phyloP scores from a whole-genome alignment of 2,329 filamentous ascomycete species.

The Zarea fungicola region DNA sequence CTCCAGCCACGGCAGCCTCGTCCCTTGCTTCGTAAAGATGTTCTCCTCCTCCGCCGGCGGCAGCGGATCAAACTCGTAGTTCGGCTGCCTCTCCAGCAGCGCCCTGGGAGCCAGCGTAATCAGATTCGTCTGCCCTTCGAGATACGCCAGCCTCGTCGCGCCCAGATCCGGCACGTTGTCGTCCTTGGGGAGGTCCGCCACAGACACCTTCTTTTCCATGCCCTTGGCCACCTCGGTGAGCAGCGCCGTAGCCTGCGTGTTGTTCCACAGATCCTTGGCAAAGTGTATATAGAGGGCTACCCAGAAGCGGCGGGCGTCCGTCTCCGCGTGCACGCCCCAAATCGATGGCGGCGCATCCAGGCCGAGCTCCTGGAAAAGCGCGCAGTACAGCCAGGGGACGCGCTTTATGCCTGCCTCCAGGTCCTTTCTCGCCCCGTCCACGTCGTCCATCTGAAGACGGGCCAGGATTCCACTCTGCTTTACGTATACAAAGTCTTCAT shows the following conservation, averaged over 20 bases:
- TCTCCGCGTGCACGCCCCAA: constrained; percentile 70
- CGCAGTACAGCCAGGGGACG: constrained; percentile 79
- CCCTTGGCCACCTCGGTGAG: constrained; percentile 64
- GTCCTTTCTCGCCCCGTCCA: constrained; percentile 56
- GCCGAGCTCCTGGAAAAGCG: constrained; percentile 74
- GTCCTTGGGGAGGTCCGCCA: constrained; percentile 30
- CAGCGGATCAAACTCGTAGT: constrained; percentile 75
- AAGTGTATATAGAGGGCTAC: constrained; percentile 70
- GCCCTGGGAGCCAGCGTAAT: constrained; percentile 63
- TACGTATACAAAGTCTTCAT: constrained; percentile 57
- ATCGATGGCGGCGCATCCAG: constrained; percentile 73
- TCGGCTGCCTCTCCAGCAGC: constrained; percentile 60
- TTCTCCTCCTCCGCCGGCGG: constrained; percentile 59
- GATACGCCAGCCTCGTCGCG: constrained; percentile 70
- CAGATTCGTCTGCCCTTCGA: constrained; percentile 68
- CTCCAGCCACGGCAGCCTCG: constrained; percentile 38
- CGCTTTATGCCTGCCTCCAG: constrained; percentile 63
- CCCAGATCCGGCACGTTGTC: constrained; percentile 38
- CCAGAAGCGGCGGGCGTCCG: constrained; percentile 59
- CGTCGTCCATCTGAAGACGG: constrained; percentile 64
- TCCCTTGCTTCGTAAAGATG: constrained; percentile 40
- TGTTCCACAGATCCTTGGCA: constrained; percentile 83
- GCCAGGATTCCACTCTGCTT: constrained; percentile 74
- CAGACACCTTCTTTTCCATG: constrained; percentile 37
- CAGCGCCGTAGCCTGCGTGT: constrained; percentile 61